Conservation (phyloP, 108 stramenopile genomes). For the Stephanodiscus minutulus region DNA sequence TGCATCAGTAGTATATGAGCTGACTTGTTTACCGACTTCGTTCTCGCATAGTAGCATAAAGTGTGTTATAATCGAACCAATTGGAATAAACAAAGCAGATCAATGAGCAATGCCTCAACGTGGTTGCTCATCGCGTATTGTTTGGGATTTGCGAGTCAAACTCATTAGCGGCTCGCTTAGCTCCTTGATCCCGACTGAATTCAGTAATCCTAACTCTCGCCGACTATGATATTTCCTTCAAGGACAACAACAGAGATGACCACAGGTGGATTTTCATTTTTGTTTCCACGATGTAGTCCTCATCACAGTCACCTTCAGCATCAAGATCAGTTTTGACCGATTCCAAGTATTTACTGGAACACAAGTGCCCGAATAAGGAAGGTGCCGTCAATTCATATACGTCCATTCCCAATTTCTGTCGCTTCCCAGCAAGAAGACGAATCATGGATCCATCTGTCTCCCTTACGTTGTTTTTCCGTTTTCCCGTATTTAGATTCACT, state of each 20-base stretch:
- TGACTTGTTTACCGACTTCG: too few relatives aligned
- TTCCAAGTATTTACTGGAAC: constrained; percentile 2
- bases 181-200: too few relatives aligned
- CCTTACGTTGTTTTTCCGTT: not conserved
- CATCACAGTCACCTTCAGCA: not conserved
- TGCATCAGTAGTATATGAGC: too few relatives aligned
- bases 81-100: too few relatives aligned
- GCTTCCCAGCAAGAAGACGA: not conserved
- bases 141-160: too few relatives aligned
- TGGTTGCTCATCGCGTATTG: too few relatives aligned
- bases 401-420: constrained; percentile 1
- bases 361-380: constrained; percentile 17
- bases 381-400: constrained; percentile 1
- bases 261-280: constrained; percentile 32
- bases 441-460: constrained; percentile 2
- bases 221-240: constrained; percentile 26
- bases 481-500: not conserved
- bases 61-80: too few relatives aligned
- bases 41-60: too few relatives aligned
- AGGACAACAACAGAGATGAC: constrained; percentile 21
- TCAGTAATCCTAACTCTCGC: not conserved
- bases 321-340: not conserved
- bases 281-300: constrained; percentile 17
- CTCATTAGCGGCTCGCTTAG: too few relatives aligned
- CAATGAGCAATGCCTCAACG: too few relatives aligned